Percentiles rank a stretch among this genome's conserved stretches.
These are phyloP conservation scores for Cyberlindnera nakhonratchasimensis DNA, from an alignment of 805 yeast species.

Conservation along the genomic window DNA sequence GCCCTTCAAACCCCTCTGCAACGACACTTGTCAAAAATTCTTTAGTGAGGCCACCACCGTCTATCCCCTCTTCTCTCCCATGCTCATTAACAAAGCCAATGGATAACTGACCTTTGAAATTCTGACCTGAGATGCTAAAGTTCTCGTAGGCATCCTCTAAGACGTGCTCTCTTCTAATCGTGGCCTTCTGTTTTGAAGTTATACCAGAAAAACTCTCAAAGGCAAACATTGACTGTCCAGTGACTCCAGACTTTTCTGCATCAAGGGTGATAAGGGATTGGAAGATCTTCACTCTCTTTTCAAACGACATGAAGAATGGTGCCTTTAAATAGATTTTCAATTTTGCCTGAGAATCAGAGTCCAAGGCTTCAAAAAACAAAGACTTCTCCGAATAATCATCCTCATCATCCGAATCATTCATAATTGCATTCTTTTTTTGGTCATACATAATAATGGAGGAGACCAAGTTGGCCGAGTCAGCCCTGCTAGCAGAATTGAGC, in stretches of 20 bases:
- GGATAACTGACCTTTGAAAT: slow-evolving; percentile 54
- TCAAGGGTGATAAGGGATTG: slow-evolving; percentile 60
- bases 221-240: background rate
- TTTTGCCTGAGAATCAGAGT: slow-evolving; percentile 27
- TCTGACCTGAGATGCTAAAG: slow-evolving; percentile 50
- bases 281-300: slow-evolving; percentile 68
- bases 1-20: slow-evolving; percentile 54
- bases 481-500: slow-evolving; percentile 30
- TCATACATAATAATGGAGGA: slow-evolving; percentile 42
- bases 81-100: slow-evolving; percentile 70
- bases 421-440: slow-evolving; percentile 27
- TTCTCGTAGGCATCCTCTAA: slow-evolving; percentile 69
- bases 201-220: background rate
- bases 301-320: slow-evolving; percentile 81
- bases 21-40: slow-evolving; percentile 78
- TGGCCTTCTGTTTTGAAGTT: slow-evolving; percentile 35
- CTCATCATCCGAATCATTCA: slow-evolving; percentile 25
- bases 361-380: slow-evolving; percentile 12
- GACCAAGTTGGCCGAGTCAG: slow-evolving; percentile 36
- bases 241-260: slow-evolving; percentile 29
- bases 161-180: slow-evolving; percentile 65
- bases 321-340: slow-evolving; percentile 53
- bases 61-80: slow-evolving; percentile 87
- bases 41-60: slow-evolving; percentile 95
- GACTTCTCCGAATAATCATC: slow-evolving; percentile 13